Conservation (phyloP, 441 rosid species). For the Mallotus japonicus region DNA sequence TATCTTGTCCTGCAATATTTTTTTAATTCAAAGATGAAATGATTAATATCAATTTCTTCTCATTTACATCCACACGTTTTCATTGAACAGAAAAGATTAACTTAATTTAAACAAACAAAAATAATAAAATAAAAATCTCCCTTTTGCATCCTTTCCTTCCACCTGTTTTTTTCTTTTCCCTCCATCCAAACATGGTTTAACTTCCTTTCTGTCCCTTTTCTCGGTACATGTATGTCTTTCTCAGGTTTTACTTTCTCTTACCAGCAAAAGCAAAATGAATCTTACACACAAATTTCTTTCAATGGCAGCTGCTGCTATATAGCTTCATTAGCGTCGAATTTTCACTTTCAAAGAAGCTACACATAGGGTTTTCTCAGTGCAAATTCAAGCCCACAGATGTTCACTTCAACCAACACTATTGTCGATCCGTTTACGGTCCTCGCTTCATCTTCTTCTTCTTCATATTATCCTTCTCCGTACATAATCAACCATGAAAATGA, state of each 20-base stretch:
- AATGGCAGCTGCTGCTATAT: background rate
- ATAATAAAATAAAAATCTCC: background rate
- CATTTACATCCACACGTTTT: too few species aligned
- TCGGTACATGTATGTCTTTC: conserved; percentile 1
- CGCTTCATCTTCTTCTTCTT: conserved; percentile 24
- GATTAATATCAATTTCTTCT: too few species aligned
- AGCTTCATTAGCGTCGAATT: background rate
- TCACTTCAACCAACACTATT: conserved; percentile 20
- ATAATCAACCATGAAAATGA: conserved; percentile 19
- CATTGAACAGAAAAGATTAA: too few species aligned
- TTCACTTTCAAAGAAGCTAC: background rate
- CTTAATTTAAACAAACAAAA: background rate
- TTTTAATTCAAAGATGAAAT: too few species aligned
- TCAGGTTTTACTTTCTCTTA: background rate
- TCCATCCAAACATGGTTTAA: conserved; percentile 1
- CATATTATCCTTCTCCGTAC: conserved; percentile 10
- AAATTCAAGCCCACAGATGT: conserved; percentile 26
- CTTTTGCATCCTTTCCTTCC: background rate
- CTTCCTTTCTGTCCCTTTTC: background rate
- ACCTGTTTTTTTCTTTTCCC: background rate
- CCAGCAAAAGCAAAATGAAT: background rate
- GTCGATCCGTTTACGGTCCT: conserved; percentile 17
- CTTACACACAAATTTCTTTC: conserved; percentile 5
- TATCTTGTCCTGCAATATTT: too few species aligned
- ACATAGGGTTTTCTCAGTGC: conserved; percentile 13